These are phyloP conservation scores for Xylaria telfairii DNA, from an alignment of 495 filamentous ascomycete species.

Conservation along the genomic window DNA sequence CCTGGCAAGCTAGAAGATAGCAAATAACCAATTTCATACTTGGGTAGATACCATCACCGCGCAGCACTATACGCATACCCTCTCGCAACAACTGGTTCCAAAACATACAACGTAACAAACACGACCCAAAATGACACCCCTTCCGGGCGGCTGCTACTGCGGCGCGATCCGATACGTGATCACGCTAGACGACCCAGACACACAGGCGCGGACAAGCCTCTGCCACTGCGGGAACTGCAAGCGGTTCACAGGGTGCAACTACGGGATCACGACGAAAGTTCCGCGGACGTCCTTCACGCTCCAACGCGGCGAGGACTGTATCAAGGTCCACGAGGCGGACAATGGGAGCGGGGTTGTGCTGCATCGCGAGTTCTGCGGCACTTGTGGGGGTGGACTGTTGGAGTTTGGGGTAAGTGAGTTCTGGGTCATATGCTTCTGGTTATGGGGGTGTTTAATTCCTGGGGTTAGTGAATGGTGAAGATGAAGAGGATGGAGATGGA, in stretches of 20 bases:
- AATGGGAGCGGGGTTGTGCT: conserved; percentile 61
- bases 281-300: conserved; percentile 52
- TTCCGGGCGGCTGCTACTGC: conserved; percentile 52
- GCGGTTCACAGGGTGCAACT: conserved; percentile 69
- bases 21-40: not conserved
- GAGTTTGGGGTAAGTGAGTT: conserved; percentile 63
- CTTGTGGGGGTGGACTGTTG: conserved; percentile 66
- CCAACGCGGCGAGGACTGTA: conserved; percentile 37
- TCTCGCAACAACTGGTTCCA: not conserved
- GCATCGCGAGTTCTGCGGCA: conserved; percentile 68
- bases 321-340: conserved; percentile 60
- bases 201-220: conserved; percentile 67
- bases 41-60: too few species aligned
- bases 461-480: not conserved
- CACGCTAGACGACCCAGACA: conserved; percentile 42
- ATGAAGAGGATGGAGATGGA: too few species aligned
- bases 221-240: conserved; percentile 70
- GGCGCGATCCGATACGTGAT: conserved; percentile 46
- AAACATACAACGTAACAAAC: not conserved
- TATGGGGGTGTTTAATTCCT: too few species aligned
- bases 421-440: not conserved
- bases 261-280: conserved; percentile 69
- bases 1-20: not conserved
- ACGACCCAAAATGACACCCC: conserved; percentile 28
- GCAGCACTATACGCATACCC: too few species aligned